Conservation (phyloP, 768 basidiomycete species). For the Paxillus involutus region DNA sequence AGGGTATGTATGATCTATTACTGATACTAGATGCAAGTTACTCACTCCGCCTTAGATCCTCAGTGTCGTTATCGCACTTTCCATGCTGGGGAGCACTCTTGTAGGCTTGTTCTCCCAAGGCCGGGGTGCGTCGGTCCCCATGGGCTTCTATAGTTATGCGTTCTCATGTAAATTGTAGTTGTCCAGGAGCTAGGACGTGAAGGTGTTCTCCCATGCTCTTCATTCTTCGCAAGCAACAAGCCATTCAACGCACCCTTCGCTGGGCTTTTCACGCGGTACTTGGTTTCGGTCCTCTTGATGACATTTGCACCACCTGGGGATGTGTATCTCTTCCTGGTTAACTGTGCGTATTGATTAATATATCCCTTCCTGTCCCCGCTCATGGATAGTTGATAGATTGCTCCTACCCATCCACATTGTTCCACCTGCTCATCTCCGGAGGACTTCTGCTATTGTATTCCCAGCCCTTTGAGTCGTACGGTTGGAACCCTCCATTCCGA, state of each 20-base stretch:
- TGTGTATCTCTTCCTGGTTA: slow-evolving; percentile 70
- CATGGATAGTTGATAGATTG: slow-evolving; percentile 38
- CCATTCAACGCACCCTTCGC: slow-evolving; percentile 68
- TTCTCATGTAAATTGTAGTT: slow-evolving; percentile 37
- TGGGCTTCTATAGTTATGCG: neutral
- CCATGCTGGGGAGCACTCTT: slow-evolving; percentile 63
- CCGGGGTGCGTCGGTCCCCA: slow-evolving; percentile 44
- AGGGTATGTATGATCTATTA: slow-evolving; percentile 37
- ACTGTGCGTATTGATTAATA: slow-evolving; percentile 40
- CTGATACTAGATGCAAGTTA: neutral
- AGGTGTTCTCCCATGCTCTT: slow-evolving; percentile 64
- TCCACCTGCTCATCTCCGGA: slow-evolving; percentile 59
- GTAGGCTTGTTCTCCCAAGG: slow-evolving; percentile 66
- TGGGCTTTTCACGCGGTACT: slow-evolving; percentile 62
- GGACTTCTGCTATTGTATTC: slow-evolving; percentile 66
- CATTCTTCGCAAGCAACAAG: slow-evolving; percentile 68
- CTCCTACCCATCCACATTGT: slow-evolving; percentile 55
- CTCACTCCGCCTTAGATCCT: slow-evolving; percentile 42
- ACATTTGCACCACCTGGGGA: slow-evolving; percentile 67
- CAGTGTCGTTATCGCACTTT: slow-evolving; percentile 61
- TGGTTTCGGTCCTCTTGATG: slow-evolving; percentile 55
- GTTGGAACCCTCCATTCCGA: slow-evolving; percentile 67
- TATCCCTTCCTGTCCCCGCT: neutral
- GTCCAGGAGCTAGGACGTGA: slow-evolving; percentile 75
- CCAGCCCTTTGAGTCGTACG: slow-evolving; percentile 37